Conservation (phyloP, 257 asterid genomes). For the Cynanchum wilfordii region DNA sequence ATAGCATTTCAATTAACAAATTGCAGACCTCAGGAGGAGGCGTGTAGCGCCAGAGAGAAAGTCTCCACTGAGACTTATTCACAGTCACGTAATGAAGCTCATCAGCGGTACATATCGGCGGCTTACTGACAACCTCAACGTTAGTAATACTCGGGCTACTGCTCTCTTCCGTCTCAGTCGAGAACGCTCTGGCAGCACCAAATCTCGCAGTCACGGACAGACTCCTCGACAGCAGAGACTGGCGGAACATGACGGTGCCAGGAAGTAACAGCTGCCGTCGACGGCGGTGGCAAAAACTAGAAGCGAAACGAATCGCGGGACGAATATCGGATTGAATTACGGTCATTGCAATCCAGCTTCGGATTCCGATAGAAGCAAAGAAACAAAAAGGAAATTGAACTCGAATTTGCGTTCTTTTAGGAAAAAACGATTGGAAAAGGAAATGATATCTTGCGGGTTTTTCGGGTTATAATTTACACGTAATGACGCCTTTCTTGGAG, state of each 20-base stretch:
- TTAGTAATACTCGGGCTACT: constrained; percentile 10
- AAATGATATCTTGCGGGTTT: too few species aligned
- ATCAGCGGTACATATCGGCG: constrained; percentile 87
- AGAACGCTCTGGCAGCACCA: constrained; percentile 38
- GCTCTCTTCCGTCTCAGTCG: constrained; percentile 25
- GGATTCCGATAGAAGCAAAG: background rate
- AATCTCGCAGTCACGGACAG: constrained; percentile 18
- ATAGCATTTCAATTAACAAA: background rate
- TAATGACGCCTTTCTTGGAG: background rate
- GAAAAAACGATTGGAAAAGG: too few species aligned
- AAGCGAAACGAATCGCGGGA: constrained; percentile 62
- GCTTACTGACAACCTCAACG: constrained; percentile 47
- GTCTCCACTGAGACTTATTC: constrained; percentile 62
- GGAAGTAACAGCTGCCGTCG: constrained; percentile 30
- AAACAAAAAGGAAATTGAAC: background rate
- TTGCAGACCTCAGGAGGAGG: constrained; percentile 70
- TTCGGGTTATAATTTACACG: background rate
- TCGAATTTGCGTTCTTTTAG: background rate
- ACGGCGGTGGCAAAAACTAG: constrained; percentile 46
- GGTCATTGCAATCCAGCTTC: background rate
- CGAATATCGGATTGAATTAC: constrained; percentile 44
- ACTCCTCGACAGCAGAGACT: constrained; percentile 16
- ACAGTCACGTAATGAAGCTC: constrained; percentile 88
- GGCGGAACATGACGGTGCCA: constrained; percentile 40
- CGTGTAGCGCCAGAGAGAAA: constrained; percentile 91